phyloP scores from a whole-genome alignment of 2,329 filamentous ascomycete species.

The Scolecobasidium constrictum region DNA sequence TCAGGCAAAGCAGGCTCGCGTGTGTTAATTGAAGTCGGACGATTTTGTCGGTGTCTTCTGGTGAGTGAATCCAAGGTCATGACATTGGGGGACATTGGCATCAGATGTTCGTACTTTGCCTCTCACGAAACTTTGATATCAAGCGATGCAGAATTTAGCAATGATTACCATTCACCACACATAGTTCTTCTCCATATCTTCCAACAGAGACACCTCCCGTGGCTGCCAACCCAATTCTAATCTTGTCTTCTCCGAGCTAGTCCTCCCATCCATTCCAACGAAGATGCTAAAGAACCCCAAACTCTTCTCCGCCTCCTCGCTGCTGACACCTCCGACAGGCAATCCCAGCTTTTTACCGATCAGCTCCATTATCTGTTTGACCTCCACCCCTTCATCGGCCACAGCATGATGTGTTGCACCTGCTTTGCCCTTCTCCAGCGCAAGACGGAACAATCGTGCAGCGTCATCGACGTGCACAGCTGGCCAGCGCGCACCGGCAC shows the following conservation, averaged over 20 bases:
- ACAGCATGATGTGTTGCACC: slow-evolving; percentile 27
- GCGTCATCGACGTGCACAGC: slow-evolving; percentile 29
- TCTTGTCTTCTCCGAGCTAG: neutral
- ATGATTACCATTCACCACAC: too few relatives aligned
- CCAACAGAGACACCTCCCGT: neutral
- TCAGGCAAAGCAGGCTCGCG: too few relatives aligned
- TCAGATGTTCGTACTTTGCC: too few relatives aligned
- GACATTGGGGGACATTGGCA: too few relatives aligned
- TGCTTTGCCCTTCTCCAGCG: slow-evolving; percentile 26
- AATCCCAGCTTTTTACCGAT: slow-evolving; percentile 21
- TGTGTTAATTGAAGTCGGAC: too few relatives aligned
- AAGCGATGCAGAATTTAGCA: too few relatives aligned
- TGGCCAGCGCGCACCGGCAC: slow-evolving; percentile 26
- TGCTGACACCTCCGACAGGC: neutral
- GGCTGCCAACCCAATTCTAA: neutral
- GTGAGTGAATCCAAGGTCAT: too few relatives aligned
- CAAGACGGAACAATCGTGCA: slow-evolving; percentile 25
- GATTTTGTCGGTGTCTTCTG: too few relatives aligned
- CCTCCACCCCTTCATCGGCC: slow-evolving; percentile 23
- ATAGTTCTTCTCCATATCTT: slow-evolving; percentile 10
- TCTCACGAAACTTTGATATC: too few relatives aligned
- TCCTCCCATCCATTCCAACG: neutral
- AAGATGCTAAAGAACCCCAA: neutral
- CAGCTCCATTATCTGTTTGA: slow-evolving; percentile 25
- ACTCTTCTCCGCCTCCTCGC: neutral